A percentile compares a stretch with the other conserved stretches of the same genome.
phyloP scores from a whole-genome alignment of 768 basidiomycete species.

The Lyophyllum semitale region DNA sequence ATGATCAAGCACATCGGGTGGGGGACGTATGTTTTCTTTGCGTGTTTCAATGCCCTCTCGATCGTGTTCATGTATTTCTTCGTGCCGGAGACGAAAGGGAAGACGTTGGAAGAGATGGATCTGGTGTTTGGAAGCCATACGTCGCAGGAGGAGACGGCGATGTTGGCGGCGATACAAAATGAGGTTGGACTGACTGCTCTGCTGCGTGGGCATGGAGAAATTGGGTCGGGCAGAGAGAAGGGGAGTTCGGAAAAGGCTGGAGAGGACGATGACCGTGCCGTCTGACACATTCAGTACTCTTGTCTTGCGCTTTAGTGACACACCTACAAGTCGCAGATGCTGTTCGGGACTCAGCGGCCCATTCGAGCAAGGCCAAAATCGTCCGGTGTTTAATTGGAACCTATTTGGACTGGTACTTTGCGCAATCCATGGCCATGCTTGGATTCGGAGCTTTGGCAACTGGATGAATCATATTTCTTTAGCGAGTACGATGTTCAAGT shows the following conservation, averaged over 20 bases:
- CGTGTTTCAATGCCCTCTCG: constrained; percentile 26
- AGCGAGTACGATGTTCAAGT: too few relatives aligned
- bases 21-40: constrained; percentile 35
- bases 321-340: too few relatives aligned
- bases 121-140: constrained; percentile 17
- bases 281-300: not conserved
- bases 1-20: constrained; percentile 34
- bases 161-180: constrained; percentile 15
- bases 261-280: not conserved
- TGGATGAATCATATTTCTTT: too few relatives aligned
- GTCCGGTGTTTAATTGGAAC: too few relatives aligned
- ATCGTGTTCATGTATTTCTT: constrained; percentile 27
- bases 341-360: too few relatives aligned
- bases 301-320: too few relatives aligned
- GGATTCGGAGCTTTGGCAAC: too few relatives aligned
- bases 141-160: constrained; percentile 14
- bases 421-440: too few relatives aligned
- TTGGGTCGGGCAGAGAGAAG: not conserved
- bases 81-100: constrained; percentile 29
- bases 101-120: constrained; percentile 32
- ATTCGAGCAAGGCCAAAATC: too few relatives aligned
- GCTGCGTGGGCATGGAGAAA: not conserved
- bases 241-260: not conserved
- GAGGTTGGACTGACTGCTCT: constrained; percentile 15
- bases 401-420: too few relatives aligned